Conservation (phyloP, 345 rosid species). For the Passiflora organensis region DNA sequence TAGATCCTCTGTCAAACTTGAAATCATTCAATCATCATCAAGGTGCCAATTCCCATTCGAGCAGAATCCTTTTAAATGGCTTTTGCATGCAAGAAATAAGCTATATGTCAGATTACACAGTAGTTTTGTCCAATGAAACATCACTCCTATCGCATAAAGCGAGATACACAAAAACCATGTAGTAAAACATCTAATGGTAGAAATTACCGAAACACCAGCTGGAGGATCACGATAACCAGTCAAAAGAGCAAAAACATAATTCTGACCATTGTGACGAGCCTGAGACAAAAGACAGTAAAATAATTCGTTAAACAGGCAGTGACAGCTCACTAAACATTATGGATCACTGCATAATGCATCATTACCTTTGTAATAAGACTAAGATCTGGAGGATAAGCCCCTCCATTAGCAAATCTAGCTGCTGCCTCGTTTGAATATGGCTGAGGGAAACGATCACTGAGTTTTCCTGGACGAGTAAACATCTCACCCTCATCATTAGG, state of each 20-base stretch:
- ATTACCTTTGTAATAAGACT: conserved; percentile 97
- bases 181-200: not conserved
- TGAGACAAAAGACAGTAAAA: conserved; percentile 28
- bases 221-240: conserved; percentile 99
- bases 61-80: too few relatives aligned
- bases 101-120: too few relatives aligned
- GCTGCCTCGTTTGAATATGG: conserved; percentile 92
- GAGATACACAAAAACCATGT: too few relatives aligned
- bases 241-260: conserved; percentile 89
- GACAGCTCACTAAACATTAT: too few relatives aligned
- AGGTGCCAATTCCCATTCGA: too few relatives aligned
- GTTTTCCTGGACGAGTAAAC: conserved; percentile 38
- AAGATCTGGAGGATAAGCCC: conserved; percentile 99
- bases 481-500: conserved; percentile 99
- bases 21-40: too few relatives aligned
- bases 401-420: conserved; percentile 99
- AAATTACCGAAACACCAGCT: conserved; percentile 79
- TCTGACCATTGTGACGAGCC: conserved; percentile 99
- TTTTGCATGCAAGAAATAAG: too few relatives aligned
- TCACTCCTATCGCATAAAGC: too few relatives aligned
- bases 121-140: too few relatives aligned
- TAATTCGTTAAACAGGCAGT: not conserved
- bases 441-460: conserved; percentile 93
- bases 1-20: too few relatives aligned
- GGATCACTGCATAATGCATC: too few relatives aligned